Evolutionary conservation across 805 yeast species (phyloP), one percentile per base, ranked within the genome.

Genomic region (Zygosaccharomyces siamensis): DNA sequence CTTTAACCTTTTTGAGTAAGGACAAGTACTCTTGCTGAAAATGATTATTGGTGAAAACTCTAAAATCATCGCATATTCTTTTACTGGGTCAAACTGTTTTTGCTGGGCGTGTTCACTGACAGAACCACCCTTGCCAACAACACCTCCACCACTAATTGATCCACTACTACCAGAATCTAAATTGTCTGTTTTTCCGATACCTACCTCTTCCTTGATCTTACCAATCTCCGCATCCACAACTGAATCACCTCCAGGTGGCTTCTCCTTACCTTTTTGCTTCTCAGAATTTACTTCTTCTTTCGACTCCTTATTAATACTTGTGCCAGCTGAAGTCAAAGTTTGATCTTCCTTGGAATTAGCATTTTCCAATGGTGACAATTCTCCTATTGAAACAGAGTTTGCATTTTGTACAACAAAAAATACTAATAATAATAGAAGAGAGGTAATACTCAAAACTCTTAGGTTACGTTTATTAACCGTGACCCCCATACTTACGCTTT

Each of bases 1-100:
- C 70, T 90, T 93, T 60, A 90, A 76, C 47, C 72, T 74, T 60
- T 76, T 78, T 18, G 95, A 86, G 67, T 73, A 88, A 27, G 96
- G 97, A 70, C 97, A 86, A 60, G 72, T 61, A 4, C 71, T 68
- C 55, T 74, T 75, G 44, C 76, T 70, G 57, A 81, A 80, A 4
- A 86, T 69, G 14, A 81, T 77, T 61, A 86, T 78, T 14, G 95
- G 93, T 1, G 87, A 73, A 39, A 80, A 54, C 6, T 75, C 56
- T 46, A 89, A 61, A 30, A 86, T 84, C 45, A 73, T 75, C 37
- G 75, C 66, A 52, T 81, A 79, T 61, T 76, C 86, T 51, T 67
- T 71, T 32, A 73, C 77, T 4, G 83, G 74, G 57, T 77, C 76
- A 52, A 78, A 80, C 16, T 53, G 55, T 23, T 57, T 55, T 11